Percentiles rank a stretch among this genome's conserved stretches.
Conservation (phyloP, 2,329 filamentous ascomycete genomes). For the Sclerotinia minor region DNA sequence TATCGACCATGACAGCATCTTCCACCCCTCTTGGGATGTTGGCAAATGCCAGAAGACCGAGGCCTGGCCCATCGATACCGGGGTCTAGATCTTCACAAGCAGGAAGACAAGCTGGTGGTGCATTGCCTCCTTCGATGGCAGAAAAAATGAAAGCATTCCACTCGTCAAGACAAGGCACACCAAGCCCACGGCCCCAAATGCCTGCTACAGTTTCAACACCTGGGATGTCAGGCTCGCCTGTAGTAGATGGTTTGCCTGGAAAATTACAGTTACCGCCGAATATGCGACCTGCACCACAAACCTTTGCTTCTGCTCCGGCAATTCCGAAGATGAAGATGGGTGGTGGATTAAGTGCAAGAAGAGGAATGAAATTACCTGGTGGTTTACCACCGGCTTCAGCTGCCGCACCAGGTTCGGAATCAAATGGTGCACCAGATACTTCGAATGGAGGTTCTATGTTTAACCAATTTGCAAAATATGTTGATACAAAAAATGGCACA, state of each 20-base stretch:
- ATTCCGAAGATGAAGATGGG: slow-evolving; percentile 47
- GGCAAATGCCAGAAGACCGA: slow-evolving; percentile 61
- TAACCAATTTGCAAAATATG: slow-evolving; percentile 74
- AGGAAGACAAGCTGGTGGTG: slow-evolving; percentile 47
- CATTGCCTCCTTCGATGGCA: slow-evolving; percentile 62
- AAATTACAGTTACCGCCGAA: slow-evolving; percentile 47
- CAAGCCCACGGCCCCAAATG: slow-evolving; percentile 35
- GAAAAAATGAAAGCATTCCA: slow-evolving; percentile 71
- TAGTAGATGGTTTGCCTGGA: slow-evolving; percentile 45
- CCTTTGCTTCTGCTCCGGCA: slow-evolving; percentile 52
- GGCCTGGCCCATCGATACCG: slow-evolving; percentile 21
- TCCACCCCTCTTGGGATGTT: slow-evolving; percentile 82
- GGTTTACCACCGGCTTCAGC: slow-evolving; percentile 35
- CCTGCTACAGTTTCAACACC: slow-evolving; percentile 42
- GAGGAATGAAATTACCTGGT: slow-evolving; percentile 61
- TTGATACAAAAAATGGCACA: slow-evolving; percentile 88
- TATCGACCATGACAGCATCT: slow-evolving; percentile 67
- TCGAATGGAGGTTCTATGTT: slow-evolving; percentile 49
- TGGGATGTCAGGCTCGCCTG: slow-evolving; percentile 28
- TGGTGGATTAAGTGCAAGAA: slow-evolving; percentile 65
- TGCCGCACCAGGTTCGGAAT: slow-evolving; percentile 29
- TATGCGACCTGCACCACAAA: slow-evolving; percentile 50
- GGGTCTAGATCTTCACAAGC: slow-evolving; percentile 13
- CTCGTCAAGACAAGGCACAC: slow-evolving; percentile 59
- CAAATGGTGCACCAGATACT: slow-evolving; percentile 30